Percentiles rank a stretch among this genome's conserved stretches.
These are phyloP conservation scores for Malbranchea cinnamomea DNA, from an alignment of 2,329 filamentous ascomycete genomes.

Conservation along the genomic window DNA sequence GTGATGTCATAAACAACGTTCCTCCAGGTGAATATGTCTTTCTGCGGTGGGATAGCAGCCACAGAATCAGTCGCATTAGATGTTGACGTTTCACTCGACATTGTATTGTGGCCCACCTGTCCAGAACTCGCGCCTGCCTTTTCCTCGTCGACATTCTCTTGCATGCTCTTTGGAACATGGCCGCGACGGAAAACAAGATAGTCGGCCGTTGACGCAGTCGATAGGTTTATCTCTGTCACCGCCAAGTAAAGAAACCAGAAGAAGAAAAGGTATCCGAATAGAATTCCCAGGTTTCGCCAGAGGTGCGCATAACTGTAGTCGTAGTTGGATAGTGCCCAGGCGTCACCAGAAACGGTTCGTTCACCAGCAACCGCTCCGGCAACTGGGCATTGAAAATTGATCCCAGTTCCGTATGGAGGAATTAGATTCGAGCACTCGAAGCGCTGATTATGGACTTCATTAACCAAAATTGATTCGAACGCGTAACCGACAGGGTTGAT, in stretches of 20 bases:
- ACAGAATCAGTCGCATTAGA: constrained; percentile 7
- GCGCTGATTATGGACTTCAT: constrained; percentile 42
- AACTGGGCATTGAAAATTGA: constrained; percentile 39
- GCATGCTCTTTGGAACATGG: constrained; percentile 27
- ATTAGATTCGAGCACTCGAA: constrained; percentile 41
- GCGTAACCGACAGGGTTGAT: constrained; percentile 51
- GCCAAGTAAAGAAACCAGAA: constrained; percentile 51
- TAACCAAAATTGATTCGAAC: constrained; percentile 44
- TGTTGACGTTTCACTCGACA: constrained; percentile 7
- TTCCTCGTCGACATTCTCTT: constrained; percentile 6
- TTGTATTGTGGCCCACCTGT: constrained; percentile 4
- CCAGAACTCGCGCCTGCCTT: constrained; percentile 4
- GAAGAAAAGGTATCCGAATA: constrained; percentile 47
- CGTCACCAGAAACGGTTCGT: constrained; percentile 43
- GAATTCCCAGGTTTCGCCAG: constrained; percentile 56
- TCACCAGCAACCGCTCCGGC: constrained; percentile 41
- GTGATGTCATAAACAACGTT: constrained; percentile 41
- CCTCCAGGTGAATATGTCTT: constrained; percentile 36
- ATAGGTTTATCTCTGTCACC: constrained; percentile 50
- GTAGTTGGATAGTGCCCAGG: constrained; percentile 43
- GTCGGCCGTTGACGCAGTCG: constrained; percentile 49
- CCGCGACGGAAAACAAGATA: constrained; percentile 51
- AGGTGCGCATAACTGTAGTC: constrained; percentile 42
- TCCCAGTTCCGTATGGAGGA: constrained; percentile 31
- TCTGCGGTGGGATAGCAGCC: constrained; percentile 19